phyloP scores from a whole-genome alignment of 2,329 filamentous ascomycete species.

The Xylaria sp. region DNA sequence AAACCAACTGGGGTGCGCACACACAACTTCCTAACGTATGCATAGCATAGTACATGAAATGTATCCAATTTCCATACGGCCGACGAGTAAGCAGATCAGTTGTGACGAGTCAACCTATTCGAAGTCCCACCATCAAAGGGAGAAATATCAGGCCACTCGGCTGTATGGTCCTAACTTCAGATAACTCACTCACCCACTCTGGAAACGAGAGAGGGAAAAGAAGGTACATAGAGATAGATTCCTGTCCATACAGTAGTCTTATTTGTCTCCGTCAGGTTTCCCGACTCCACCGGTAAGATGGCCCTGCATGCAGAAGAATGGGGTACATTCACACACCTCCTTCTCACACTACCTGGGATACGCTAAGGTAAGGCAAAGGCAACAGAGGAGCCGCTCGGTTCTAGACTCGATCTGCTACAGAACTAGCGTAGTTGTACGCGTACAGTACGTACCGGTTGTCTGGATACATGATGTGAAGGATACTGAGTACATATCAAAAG shows the following conservation, averaged over 20 bases:
- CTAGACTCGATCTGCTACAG: not conserved
- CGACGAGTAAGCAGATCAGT: not conserved
- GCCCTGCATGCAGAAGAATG: conserved; percentile 1
- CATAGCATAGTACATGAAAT: too few species aligned
- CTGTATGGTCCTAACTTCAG: too few species aligned
- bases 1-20: not conserved
- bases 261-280: not conserved
- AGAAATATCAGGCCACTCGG: not conserved
- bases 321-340: not conserved
- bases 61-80: too few species aligned
- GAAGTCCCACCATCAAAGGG: too few species aligned
- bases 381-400: not conserved
- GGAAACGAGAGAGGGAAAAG: too few species aligned
- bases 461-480: too few species aligned
- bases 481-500: too few species aligned
- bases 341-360: too few species aligned
- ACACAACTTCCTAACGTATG: not conserved
- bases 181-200: not conserved
- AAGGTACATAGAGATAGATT: too few species aligned
- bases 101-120: conserved; percentile 12
- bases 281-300: not conserved
- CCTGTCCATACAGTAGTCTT: too few species aligned
- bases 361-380: not conserved
- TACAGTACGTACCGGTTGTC: not conserved
- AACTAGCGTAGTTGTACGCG: too few species aligned